Conservation (phyloP, 176 grass and related monocot species). For the Aegilops tauschii region DNA sequence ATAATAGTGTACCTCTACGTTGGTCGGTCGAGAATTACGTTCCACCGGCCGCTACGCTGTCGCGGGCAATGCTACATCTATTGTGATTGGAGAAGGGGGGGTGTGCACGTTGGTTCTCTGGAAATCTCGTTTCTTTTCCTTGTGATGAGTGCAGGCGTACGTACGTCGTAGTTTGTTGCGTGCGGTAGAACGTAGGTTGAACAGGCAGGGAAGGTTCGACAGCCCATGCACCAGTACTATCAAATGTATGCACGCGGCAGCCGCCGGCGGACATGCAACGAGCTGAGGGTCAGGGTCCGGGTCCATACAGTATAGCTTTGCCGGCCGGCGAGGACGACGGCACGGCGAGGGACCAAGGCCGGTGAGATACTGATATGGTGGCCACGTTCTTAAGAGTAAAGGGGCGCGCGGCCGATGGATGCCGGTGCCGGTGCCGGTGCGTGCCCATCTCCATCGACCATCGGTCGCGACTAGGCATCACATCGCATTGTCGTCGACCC, state of each 20-base stretch:
- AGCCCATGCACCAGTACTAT: neutral
- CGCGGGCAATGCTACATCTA: no score
- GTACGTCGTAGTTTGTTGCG: neutral
- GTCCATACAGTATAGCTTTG: neutral
- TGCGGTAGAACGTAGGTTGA: neutral
- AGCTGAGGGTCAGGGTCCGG: neutral
- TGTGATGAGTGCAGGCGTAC: no score
- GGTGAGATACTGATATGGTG: conserved; percentile 7
- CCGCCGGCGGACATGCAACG: neutral
- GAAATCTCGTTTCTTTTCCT: no score
- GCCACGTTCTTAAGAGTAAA: neutral
- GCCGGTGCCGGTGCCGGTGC: neutral
- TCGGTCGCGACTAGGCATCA: neutral
- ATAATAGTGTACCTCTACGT: neutral
- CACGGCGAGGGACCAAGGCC: neutral
- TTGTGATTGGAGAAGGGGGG: no score
- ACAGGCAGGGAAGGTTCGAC: neutral
- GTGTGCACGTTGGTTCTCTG: no score
- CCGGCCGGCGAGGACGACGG: neutral
- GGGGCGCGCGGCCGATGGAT: neutral
- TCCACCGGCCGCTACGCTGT: neutral
- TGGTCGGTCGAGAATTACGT: neutral
- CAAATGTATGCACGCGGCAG: neutral
- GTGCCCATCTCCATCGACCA: neutral
- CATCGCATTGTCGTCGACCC: conserved; percentile 28